Evolutionary conservation across 768 basidiomycete species (phyloP).

Genomic region (Podaxis sp.): DNA sequence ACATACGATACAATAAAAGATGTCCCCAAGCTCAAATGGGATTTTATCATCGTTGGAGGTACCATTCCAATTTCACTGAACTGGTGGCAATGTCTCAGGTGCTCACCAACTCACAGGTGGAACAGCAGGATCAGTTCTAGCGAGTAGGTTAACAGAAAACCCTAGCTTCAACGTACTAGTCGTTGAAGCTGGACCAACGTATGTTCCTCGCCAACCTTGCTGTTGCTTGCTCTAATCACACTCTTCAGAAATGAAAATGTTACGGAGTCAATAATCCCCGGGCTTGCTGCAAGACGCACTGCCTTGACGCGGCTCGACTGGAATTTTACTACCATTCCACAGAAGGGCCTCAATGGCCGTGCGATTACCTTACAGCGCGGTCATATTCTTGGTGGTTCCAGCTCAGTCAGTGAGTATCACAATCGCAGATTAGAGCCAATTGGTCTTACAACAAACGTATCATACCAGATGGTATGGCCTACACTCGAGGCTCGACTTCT

Average conservation of each 20-base stretch:
- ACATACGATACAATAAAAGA: conserved; percentile 8
- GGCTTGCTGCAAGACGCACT: not conserved
- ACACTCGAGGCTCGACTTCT: conserved; percentile 21
- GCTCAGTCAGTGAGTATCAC: conserved; percentile 28
- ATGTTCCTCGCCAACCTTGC: not conserved
- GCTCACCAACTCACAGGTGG: conserved; percentile 20
- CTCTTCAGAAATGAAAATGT: not conserved
- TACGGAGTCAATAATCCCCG: conserved; percentile 21
- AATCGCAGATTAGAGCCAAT: not conserved
- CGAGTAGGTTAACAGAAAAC: conserved; percentile 27
- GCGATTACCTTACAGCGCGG: conserved; percentile 28
- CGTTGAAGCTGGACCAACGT: conserved; percentile 19
- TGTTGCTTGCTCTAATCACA: not conserved
- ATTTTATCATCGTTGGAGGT: conserved; percentile 21
- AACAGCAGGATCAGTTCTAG: conserved; percentile 30
- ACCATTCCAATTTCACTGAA: conserved; percentile 9
- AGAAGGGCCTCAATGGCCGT: conserved; percentile 26
- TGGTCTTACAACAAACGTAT: conserved; percentile 13
- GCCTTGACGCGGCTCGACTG: conserved; percentile 21
- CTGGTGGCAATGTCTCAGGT: not conserved
- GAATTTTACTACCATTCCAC: conserved; percentile 32
- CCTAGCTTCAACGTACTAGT: conserved; percentile 16
- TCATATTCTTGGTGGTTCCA: conserved; percentile 31
- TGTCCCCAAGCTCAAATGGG: conserved; percentile 10
- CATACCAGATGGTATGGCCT: conserved; percentile 22